These are phyloP conservation scores for Xylariaceae sp. DNA, from an alignment of 2,329 filamentous ascomycete genomes.

Conservation along the genomic window DNA sequence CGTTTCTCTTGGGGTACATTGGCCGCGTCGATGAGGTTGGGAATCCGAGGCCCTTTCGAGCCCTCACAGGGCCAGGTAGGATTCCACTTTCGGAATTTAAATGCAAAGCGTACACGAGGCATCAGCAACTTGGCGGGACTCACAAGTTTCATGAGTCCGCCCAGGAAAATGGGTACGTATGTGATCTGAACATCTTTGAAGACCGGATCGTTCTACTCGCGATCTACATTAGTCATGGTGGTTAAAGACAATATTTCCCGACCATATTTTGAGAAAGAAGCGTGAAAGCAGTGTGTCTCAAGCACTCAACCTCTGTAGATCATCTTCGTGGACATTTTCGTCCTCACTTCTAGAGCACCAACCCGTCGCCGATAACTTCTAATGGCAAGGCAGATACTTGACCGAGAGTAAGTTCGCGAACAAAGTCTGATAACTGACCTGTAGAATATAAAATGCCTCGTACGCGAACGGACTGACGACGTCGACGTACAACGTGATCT, in stretches of 20 bases:
- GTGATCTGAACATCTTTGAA: slow-evolving; percentile 31
- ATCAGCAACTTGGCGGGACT: background rate
- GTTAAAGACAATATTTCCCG: too few species aligned
- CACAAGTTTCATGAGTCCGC: slow-evolving; percentile 36
- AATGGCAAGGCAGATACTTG: background rate
- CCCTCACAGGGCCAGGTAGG: too few species aligned
- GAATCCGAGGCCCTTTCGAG: too few species aligned
- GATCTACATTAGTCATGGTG: background rate
- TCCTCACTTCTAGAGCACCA: background rate
- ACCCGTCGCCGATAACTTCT: background rate
- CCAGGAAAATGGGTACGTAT: slow-evolving; percentile 37
- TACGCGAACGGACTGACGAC: slow-evolving; percentile 39
- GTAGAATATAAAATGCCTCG: slow-evolving; percentile 35
- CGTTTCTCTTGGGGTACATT: too few species aligned
- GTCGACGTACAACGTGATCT: slow-evolving; percentile 38
- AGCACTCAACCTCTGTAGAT: too few species aligned
- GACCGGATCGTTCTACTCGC: slow-evolving; percentile 9
- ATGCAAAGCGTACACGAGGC: too few species aligned
- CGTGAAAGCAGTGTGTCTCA: too few species aligned
- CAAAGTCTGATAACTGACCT: slow-evolving; percentile 26
- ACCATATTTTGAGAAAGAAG: too few species aligned
- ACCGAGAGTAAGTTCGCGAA: background rate
- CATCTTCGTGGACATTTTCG: too few species aligned
- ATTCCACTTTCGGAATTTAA: too few species aligned
- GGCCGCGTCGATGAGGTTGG: too few species aligned